Base-by-base conservation (phyloP, 352 stramenopile genomes). In the Phytophthora syringae region DNA sequence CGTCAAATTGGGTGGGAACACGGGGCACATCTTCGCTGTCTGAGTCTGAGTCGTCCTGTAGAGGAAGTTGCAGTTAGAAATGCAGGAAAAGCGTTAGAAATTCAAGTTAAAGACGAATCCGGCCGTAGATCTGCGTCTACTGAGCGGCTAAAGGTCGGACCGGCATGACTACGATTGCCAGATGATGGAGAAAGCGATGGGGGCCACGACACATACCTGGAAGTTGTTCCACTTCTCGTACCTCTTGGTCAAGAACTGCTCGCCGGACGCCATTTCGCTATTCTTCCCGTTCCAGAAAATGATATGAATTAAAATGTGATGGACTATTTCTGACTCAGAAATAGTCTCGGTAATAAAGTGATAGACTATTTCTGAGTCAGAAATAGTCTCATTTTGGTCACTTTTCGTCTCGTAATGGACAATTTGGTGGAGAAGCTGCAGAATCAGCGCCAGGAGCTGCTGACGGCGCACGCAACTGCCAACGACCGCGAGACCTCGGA, bases 151-250 rank as follows among this genome's bases (percentile, higher is more conserved):
- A n/a, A n/a, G n/a, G n/a, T n/a, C n/a, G n/a, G n/a, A n/a, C n/a
- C n/a, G n/a, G n/a, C n/a, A n/a, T n/a, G n/a, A n/a, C n/a, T n/a
- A n/a, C n/a, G n/a, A n/a, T n/a, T n/a, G n/a, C n/a, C n/a, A n/a
- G n/a, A n/a, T n/a, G n/a, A n/a, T n/a, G n/a, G n/a, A n/a, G n/a
- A n/a, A n/a, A n/a, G n/a, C n/a, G n/a, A n/a, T n/a, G 36, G 48
- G 25, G 15, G 40, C 34, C 0, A 0, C 52, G 15, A 9, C 10
- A 18, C 25, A 53, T 43, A 93, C 86, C 77, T 88, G 79, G 52
- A 95, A 94, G 53, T 93, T 85, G 70, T 92, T 84, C 87, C 87
- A 95, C 66, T 94, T 95, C 75, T 92, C 80, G 72, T 95, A 95
- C 52, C 90, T 95, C 72, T 95, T 89, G 74, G 69, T 92, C 64